These are phyloP conservation scores for Schizosaccharomyces octosporus DNA, from an alignment of 805 yeast species.

Conservation along the genomic window DNA sequence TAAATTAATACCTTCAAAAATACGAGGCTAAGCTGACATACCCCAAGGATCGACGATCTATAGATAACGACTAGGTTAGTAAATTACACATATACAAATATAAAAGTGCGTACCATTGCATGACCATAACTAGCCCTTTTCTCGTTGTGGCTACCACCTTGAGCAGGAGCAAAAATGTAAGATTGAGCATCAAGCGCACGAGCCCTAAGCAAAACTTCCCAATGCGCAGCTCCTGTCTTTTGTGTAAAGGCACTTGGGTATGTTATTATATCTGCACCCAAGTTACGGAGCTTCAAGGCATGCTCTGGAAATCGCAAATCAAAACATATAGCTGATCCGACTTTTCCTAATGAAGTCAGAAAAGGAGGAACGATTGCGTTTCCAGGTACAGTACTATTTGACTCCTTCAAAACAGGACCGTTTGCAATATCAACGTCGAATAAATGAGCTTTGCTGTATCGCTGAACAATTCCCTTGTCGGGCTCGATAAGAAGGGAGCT, in stretches of 20 bases:
- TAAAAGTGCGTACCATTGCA: conserved; percentile 19
- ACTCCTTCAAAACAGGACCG: conserved; percentile 62
- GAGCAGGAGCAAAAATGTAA: conserved; percentile 78
- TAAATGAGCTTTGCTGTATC: conserved; percentile 68
- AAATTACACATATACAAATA: neutral
- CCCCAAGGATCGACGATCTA: conserved; percentile 2
- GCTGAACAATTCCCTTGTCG: conserved; percentile 36
- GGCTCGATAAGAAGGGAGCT: conserved; percentile 44
- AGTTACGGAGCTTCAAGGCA: conserved; percentile 24
- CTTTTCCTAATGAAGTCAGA: conserved; percentile 30
- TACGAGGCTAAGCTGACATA: neutral
- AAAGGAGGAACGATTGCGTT: conserved; percentile 27
- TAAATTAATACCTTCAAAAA: too few relatives aligned
- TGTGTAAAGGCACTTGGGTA: conserved; percentile 85
- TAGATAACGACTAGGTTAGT: neutral
- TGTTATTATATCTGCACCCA: conserved; percentile 59
- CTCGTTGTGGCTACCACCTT: conserved; percentile 49
- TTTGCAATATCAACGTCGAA: conserved; percentile 68
- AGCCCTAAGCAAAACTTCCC: conserved; percentile 56
- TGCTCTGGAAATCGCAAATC: conserved; percentile 74
- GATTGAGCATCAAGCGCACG: conserved; percentile 81
- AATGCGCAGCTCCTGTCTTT: conserved; percentile 76
- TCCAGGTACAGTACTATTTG: conserved; percentile 33
- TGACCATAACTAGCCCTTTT: conserved; percentile 68
- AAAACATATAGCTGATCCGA: conserved; percentile 60